Evolutionary conservation across 345 rosid genomes (phyloP).

Genomic region (Toxicodendron radicans): DNA sequence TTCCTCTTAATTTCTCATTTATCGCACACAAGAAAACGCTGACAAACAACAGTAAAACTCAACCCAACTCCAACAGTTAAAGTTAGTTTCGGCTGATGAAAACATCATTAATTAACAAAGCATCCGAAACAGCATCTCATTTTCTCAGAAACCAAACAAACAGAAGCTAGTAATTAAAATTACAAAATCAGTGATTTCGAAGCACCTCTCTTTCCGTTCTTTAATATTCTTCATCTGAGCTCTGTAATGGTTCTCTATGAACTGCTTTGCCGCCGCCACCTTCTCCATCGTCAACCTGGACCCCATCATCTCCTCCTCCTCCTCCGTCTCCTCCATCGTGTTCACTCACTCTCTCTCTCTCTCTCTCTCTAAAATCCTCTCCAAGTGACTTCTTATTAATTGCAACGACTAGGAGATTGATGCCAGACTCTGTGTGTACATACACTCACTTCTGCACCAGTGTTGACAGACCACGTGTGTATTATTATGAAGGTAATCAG

Average conservation of each 20-base stretch:
- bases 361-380: constrained; percentile 20
- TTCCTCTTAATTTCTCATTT: neutral
- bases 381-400: constrained; percentile 29
- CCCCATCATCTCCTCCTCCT: constrained; percentile 67
- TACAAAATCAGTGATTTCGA: neutral
- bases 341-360: constrained; percentile 25
- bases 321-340: constrained; percentile 55
- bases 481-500: neutral
- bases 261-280: constrained; percentile 97
- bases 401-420: constrained; percentile 29
- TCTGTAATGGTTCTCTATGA: constrained; percentile 94
- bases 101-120: too few relatives aligned
- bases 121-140: constrained; percentile 5
- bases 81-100: constrained; percentile 20
- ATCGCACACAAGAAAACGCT: neutral
- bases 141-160: constrained; percentile 27
- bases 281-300: constrained; percentile 98
- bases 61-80: constrained; percentile 25
- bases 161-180: constrained; percentile 1
- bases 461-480: neutral
- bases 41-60: neutral
- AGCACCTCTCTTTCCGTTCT: constrained; percentile 87
- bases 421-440: constrained; percentile 13
- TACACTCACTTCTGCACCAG: neutral
- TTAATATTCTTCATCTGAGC: constrained; percentile 88